Base-by-base conservation (phyloP, 192 early-diverging fungal genomes). In the Mortierella antarctica region DNA sequence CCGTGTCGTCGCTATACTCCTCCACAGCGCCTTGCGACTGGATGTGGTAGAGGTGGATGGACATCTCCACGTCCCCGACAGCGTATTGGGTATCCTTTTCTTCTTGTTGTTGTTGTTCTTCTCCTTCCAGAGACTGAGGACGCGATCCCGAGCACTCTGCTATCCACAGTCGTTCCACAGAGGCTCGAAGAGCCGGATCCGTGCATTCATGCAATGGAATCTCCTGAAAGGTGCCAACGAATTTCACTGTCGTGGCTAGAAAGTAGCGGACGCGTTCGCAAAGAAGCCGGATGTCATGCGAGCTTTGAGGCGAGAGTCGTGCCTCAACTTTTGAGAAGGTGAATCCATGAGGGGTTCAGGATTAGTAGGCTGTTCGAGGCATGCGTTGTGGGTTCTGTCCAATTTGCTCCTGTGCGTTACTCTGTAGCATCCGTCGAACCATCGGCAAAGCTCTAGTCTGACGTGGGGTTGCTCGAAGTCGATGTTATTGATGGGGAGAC, bases 11-110 rank as follows among this genome's bases (percentile, higher is more conserved):
- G 14, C 68, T 70, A 54, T 82, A 74, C 71, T 90, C 87, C 41
- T 90, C 88, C 0, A 85, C 74, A 5, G 69, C 74, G 14, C 86
- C 86, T 15, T 87, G 75, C 50, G 82, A 82, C 39, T 83, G 63
- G 5, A 86, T 67, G 49, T 88, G 85, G 46, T 86, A 86, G 46
- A 86, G 80, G 57, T 84, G 79, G 54, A 86, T 67, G 12, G 51
- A 56, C 9, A 86, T 23, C 14, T 71, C 59, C 6, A 73, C 83
- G 18, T 56, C 39, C 5, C 47, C 14, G 8, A 62, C 55, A 1
- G 13, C 23, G 11, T 9, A 50, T 8, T 10, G 20, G 42, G 1
- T 17, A 6, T 50, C 23, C 7, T 55, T 49, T 0, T 50, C 67
- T 9, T 48, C 54, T 6, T 60, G 0, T 17, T 61, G 20, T n/a